A percentile compares a stretch with the other conserved stretches of the same genome.
Evolutionary conservation across 73 alveolate genomes (phyloP).

Genomic region (Urostyla sp.): DNA sequence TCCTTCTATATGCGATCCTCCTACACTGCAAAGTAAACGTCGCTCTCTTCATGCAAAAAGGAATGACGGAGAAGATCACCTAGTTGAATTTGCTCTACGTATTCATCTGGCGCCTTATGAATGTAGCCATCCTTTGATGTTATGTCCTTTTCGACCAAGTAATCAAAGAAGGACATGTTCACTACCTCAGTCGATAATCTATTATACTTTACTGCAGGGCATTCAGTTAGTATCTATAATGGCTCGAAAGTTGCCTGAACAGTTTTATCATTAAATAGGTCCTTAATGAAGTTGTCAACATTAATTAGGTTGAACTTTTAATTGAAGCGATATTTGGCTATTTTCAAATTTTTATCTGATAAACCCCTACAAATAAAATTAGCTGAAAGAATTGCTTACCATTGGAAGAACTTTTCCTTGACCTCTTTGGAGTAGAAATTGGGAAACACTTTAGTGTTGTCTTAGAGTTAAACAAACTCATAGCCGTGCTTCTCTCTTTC

Average conservation of each 20-base stretch:
- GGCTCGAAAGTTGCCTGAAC: conserved; percentile 74
- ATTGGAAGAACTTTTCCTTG: conserved; percentile 36
- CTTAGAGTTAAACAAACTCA: background rate
- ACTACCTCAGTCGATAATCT: conserved; percentile 70
- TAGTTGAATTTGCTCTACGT: conserved; percentile 76
- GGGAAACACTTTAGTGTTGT: conserved; percentile 25
- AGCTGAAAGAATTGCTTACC: background rate
- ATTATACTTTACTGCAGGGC: conserved; percentile 68
- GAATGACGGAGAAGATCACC: conserved; percentile 84
- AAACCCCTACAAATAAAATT: conserved; percentile 72
- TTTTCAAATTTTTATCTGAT: conserved; percentile 64
- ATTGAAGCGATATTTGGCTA: conserved; percentile 81
- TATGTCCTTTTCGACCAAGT: conserved; percentile 72
- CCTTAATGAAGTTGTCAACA: conserved; percentile 77
- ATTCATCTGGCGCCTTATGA: conserved; percentile 76
- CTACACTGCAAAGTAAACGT: conserved; percentile 52
- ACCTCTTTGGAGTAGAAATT: conserved; percentile 21
- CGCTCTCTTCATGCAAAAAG: conserved; percentile 82
- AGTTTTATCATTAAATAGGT: conserved; percentile 75
- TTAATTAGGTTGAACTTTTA: conserved; percentile 73
- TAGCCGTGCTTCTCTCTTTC: background rate
- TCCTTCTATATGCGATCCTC: conserved; percentile 63
- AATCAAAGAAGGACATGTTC: conserved; percentile 86
- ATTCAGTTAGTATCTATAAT: background rate
- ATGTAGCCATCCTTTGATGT: conserved; percentile 77